Evolutionary conservation across 2,329 filamentous ascomycete species (phyloP), one percentile per base, ranked within the genome.

Genomic region (Rugonectria rugulosa): DNA sequence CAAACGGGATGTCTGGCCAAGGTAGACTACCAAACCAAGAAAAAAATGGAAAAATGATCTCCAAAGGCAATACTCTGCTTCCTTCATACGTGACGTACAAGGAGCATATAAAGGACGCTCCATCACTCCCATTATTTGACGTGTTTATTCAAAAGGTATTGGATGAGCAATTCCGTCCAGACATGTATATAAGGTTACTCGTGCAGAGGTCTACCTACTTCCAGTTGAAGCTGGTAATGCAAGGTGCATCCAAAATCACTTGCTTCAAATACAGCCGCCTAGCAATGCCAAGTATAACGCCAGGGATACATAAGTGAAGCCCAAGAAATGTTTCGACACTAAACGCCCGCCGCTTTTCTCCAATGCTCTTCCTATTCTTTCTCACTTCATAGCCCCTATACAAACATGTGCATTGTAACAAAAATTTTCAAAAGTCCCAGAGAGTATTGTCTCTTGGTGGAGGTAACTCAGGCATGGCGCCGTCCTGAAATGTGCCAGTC

Each of bases 361-460:
- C n/a, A 11, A 24, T n/a, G 32, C 44, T 24, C 40, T 45, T 43
- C 42, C 43, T 42, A 9, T 14, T 23, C 20, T 19, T 48, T 36
- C 26, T 42, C 40, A 4, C 6, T 27, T 20, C 15, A 36, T 38
- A 26, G 52, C n/a, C n/a, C n/a, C n/a, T 34, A 34, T 23, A 26
- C 43, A 21, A 15, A 40, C 37, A 40, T 20, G 7, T 38, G 4
- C n/a, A 6, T 38, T 37, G 26, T n/a, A n/a, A n/a, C n/a, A 19
- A 14, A 32, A 32, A 32, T 7, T 19, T 44, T 77, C 72, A 93
- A 66, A 94, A 87, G 68, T 91, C 85, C 83, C 89, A 94, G 23
- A 77, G 73, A 62, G 86, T 87, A 79, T 87, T 94, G 68, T 94
- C 91, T 58, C 86, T 81, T 73, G 87, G 88, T 0, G 93, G 93